Evolutionary conservation across 306 rosid genomes (phyloP).

Genomic region (Gleditsia sinensis): DNA sequence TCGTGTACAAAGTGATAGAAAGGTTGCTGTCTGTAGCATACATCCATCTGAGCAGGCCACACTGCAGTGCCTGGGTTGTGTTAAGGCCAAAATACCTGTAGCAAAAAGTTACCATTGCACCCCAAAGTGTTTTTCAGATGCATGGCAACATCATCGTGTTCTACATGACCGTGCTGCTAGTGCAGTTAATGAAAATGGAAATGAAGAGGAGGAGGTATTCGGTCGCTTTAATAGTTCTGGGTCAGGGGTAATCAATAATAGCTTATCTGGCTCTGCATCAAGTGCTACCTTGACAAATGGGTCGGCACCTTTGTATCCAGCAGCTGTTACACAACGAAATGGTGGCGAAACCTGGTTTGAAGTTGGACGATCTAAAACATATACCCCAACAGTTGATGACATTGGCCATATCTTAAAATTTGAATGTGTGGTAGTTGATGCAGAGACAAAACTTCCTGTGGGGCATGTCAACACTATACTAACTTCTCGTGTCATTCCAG

Average conservation of each 20-base stretch:
- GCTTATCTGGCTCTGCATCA: constrained; percentile 70
- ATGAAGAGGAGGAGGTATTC: constrained; percentile 89
- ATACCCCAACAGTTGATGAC: constrained; percentile 95
- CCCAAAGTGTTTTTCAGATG: constrained; percentile 96
- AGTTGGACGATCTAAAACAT: constrained; percentile 83
- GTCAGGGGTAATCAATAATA: constrained; percentile 60
- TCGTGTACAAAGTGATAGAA: constrained; percentile 92
- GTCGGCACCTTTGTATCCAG: constrained; percentile 78
- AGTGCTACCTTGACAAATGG: constrained; percentile 80
- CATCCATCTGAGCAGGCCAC: constrained; percentile 99
- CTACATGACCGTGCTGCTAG: constrained; percentile 98
- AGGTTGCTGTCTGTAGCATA: constrained; percentile 84
- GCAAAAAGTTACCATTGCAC: constrained; percentile 94
- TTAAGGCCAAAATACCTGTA: constrained; percentile 88
- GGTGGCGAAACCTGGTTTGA: constrained; percentile 98
- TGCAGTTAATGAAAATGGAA: constrained; percentile 92
- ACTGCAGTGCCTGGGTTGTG: constrained; percentile 93
- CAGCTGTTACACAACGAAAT: constrained; percentile 76
- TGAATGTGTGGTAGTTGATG: constrained; percentile 91
- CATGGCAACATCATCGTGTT: constrained; percentile 99
- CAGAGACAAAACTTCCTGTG: constrained; percentile 69
- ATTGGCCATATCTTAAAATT: constrained; percentile 93
- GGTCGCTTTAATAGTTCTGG: constrained; percentile 78
- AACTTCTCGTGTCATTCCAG: constrained; percentile 98
- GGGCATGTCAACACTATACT: constrained; percentile 71